phyloP scores from a whole-genome alignment of 768 basidiomycete species.

The Ramaria sp. region DNA sequence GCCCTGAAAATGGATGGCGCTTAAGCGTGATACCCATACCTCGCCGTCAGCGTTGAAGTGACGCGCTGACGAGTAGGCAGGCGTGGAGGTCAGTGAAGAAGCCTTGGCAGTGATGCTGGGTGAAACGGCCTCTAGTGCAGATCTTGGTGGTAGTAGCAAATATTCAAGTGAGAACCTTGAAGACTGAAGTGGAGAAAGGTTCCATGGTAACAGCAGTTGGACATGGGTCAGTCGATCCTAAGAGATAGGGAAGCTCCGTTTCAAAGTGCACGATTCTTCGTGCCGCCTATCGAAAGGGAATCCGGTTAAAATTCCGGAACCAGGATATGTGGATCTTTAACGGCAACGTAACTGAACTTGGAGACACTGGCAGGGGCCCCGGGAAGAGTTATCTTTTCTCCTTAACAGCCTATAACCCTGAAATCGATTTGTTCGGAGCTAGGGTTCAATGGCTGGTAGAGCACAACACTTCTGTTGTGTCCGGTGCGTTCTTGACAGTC shows the following conservation, averaged over 20 bases:
- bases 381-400: slow-evolving; percentile 71
- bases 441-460: slow-evolving; percentile 65
- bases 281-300: slow-evolving; percentile 66
- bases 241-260: slow-evolving; percentile 69
- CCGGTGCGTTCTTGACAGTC: slow-evolving; percentile 64
- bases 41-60: slow-evolving; percentile 48
- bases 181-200: slow-evolving; percentile 86
- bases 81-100: slow-evolving; percentile 67
- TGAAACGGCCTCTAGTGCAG: slow-evolving; percentile 75
- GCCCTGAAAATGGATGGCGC: slow-evolving; percentile 88
- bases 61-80: slow-evolving; percentile 67
- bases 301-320: slow-evolving; percentile 71
- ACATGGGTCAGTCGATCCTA: slow-evolving; percentile 81
- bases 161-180: slow-evolving; percentile 80
- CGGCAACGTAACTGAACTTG: slow-evolving; percentile 59
- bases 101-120: slow-evolving; percentile 65
- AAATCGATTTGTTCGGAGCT: slow-evolving; percentile 67
- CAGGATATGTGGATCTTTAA: slow-evolving; percentile 61
- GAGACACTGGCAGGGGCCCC: slow-evolving; percentile 39
- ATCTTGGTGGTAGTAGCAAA: slow-evolving; percentile 86
- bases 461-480: slow-evolving; percentile 60
- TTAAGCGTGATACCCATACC: slow-evolving; percentile 81
- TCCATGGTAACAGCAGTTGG: slow-evolving; percentile 82
- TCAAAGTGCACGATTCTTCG: slow-evolving; percentile 55
- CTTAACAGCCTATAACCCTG: slow-evolving; percentile 63